Conservation (phyloP, 345 rosid species). For the Gossypium herbaceum region DNA sequence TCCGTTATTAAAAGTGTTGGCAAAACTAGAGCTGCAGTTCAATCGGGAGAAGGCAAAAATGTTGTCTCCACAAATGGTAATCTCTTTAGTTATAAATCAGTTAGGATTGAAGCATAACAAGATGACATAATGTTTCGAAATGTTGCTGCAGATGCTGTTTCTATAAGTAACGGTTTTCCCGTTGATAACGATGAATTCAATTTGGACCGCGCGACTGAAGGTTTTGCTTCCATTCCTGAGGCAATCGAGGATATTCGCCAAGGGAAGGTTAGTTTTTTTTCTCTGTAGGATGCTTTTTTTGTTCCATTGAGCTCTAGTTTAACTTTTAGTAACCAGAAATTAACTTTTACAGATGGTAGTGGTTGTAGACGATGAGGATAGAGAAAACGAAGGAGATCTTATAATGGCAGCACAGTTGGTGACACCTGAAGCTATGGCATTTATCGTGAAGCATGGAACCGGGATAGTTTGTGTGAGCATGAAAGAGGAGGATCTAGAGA, state of each 20-base stretch:
- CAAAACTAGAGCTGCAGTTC: conserved; percentile 43
- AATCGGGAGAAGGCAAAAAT: conserved; percentile 60
- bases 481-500: conserved; percentile 73
- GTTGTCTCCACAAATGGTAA: conserved; percentile 25
- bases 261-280: conserved; percentile 61
- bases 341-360: conserved; percentile 61
- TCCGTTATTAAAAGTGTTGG: conserved; percentile 28
- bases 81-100: conserved; percentile 25
- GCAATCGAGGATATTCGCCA: conserved; percentile 88
- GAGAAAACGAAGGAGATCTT: conserved; percentile 95
- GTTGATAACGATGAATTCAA: conserved; percentile 59
- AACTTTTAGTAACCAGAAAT: conserved; percentile 14
- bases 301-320: neutral
- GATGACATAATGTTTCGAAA: conserved; percentile 42
- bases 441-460: conserved; percentile 86
- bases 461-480: conserved; percentile 92
- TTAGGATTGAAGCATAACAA: conserved; percentile 28
- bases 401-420: conserved; percentile 84
- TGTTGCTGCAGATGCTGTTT: conserved; percentile 41
- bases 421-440: conserved; percentile 95
- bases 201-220: conserved; percentile 61
- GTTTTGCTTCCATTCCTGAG: conserved; percentile 74
- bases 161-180: conserved; percentile 38
- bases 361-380: conserved; percentile 91
- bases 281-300: conserved; percentile 7